phyloP scores from a whole-genome alignment of 2,329 filamentous ascomycete genomes.

The Fusarium albosuccineum region DNA sequence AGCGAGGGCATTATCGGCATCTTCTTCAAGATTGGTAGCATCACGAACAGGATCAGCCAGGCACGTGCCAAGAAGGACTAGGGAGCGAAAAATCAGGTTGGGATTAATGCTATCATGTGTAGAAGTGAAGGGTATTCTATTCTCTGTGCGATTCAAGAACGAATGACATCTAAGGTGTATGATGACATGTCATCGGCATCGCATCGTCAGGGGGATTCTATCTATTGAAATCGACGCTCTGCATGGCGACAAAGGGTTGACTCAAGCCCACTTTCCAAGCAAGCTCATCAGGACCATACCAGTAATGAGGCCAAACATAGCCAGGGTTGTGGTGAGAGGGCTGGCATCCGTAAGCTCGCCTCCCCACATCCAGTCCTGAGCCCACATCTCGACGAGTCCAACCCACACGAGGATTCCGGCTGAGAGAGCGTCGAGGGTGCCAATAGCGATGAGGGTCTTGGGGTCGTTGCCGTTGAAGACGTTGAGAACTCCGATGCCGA shows the following conservation, averaged over 20 bases:
- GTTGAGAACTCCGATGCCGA: constrained; percentile 78
- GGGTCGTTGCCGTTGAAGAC: constrained; percentile 80
- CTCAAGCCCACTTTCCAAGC: constrained; percentile 80
- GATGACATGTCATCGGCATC: neutral
- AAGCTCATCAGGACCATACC: constrained; percentile 79
- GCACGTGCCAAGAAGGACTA: constrained; percentile 43
- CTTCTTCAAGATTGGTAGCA: constrained; percentile 47
- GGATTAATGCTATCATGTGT: neutral
- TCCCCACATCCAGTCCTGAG: constrained; percentile 76
- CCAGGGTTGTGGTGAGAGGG: constrained; percentile 61
- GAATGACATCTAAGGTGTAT: neutral
- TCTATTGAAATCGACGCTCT: neutral
- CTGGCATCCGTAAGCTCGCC: constrained; percentile 67
- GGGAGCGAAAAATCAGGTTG: constrained; percentile 1
- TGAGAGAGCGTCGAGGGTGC: constrained; percentile 78
- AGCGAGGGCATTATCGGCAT: constrained; percentile 47
- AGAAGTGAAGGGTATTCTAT: constrained; percentile 8
- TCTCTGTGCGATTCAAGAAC: constrained; percentile 3
- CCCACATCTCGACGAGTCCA: constrained; percentile 83
- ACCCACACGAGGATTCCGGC: constrained; percentile 85
- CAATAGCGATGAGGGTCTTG: constrained; percentile 76
- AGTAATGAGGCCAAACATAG: constrained; percentile 65
- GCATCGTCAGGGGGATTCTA: constrained; percentile 1
- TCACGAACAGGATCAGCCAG: constrained; percentile 42
- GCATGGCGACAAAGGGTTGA: neutral